Evolutionary conservation across 345 rosid genomes (phyloP).

Genomic region (Populus nigra): DNA sequence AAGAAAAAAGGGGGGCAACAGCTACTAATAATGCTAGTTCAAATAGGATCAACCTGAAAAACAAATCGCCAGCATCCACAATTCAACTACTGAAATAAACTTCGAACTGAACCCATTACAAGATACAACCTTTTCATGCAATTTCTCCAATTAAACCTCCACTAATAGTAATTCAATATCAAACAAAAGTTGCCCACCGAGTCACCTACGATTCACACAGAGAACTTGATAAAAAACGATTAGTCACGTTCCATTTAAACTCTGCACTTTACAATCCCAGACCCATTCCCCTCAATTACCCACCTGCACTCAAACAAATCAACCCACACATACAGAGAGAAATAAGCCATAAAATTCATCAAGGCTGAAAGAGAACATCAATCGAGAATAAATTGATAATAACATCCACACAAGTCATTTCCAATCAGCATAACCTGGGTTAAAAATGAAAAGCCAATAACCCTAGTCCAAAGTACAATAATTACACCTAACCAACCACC

Average conservation of each 20-base stretch:
- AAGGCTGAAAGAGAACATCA: slow-evolving; percentile 8
- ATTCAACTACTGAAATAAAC: background rate
- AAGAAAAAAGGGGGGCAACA: too few relatives aligned
- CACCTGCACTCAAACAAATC: background rate
- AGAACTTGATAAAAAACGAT: too few relatives aligned
- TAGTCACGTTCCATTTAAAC: too few relatives aligned
- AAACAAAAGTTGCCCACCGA: too few relatives aligned
- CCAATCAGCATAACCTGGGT: slow-evolving; percentile 8
- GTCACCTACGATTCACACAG: too few relatives aligned
- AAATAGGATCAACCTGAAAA: background rate
- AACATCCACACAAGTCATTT: background rate
- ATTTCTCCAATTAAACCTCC: background rate
- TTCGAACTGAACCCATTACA: background rate
- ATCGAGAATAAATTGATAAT: background rate
- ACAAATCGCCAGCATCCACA: background rate
- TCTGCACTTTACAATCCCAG: too few relatives aligned
- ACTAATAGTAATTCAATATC: background rate
- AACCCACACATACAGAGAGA: background rate
- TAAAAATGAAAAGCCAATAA: background rate
- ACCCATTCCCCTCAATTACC: background rate
- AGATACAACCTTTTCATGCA: background rate
- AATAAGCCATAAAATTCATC: background rate
- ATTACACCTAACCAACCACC: background rate
- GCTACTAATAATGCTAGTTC: background rate
- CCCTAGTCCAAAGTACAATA: background rate